Evolutionary conservation across 306 rosid species (phyloP).

Genomic region (Glycine latifolia): DNA sequence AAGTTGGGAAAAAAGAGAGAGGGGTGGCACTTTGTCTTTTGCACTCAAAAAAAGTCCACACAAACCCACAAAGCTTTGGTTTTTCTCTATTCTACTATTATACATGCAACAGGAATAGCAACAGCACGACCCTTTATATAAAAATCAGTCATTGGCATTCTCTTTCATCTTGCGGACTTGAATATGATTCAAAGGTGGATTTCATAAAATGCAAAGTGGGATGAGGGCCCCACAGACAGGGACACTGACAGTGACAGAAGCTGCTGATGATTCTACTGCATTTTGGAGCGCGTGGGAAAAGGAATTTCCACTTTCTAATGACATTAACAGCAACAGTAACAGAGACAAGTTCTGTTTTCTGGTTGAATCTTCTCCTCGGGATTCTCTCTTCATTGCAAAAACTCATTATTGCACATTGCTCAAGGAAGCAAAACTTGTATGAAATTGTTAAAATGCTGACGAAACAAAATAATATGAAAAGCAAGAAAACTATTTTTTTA

Average conservation of each 20-base stretch:
- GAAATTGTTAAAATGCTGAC: too few relatives aligned
- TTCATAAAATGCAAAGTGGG: slow-evolving; percentile 52
- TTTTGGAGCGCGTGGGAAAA: slow-evolving; percentile 47
- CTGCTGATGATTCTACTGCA: neutral
- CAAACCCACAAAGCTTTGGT: neutral
- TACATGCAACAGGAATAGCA: slow-evolving; percentile 14
- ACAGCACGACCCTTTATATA: slow-evolving; percentile 42
- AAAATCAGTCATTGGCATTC: neutral
- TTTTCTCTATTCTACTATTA: neutral
- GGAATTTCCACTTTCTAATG: slow-evolving; percentile 31
- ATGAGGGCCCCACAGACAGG: slow-evolving; percentile 46
- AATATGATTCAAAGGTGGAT: slow-evolving; percentile 35
- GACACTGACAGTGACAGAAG: slow-evolving; percentile 36
- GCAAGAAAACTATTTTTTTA: too few relatives aligned
- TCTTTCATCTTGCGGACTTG: slow-evolving; percentile 32
- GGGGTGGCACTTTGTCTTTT: slow-evolving; percentile 44
- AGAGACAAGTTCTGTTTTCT: slow-evolving; percentile 38
- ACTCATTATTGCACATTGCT: slow-evolving; percentile 23
- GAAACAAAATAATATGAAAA: neutral
- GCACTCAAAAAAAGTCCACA: slow-evolving; percentile 22
- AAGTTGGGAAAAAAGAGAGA: neutral
- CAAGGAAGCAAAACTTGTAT: neutral
- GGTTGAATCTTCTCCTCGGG: slow-evolving; percentile 52
- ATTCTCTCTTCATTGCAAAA: slow-evolving; percentile 40
- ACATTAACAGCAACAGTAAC: neutral